Percentiles rank a stretch among this genome's conserved stretches.
phyloP scores from a whole-genome alignment of 2,329 filamentous ascomycete genomes.

The Trichoderma sp. region DNA sequence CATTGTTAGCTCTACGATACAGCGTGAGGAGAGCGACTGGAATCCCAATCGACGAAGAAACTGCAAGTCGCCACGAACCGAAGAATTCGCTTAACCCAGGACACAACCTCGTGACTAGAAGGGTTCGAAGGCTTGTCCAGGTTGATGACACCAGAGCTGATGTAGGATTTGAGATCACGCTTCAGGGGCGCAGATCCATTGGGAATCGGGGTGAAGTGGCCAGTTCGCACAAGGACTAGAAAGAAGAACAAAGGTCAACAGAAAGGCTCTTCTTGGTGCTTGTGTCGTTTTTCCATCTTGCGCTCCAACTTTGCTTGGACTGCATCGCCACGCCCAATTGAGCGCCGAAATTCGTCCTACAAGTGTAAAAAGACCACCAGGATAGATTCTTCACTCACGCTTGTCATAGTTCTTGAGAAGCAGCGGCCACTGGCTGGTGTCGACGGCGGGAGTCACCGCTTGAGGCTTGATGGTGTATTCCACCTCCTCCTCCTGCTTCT shows the following conservation, averaged over 20 bases:
- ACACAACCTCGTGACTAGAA: constrained; percentile 96
- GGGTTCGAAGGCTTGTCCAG: constrained; percentile 85
- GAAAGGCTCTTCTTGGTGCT: background rate
- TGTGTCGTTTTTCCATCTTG: background rate
- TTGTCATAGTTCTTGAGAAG: constrained; percentile 95
- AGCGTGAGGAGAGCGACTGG: background rate
- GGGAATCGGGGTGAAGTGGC: constrained; percentile 95
- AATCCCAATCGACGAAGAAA: background rate
- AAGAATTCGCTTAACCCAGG: constrained; percentile 98
- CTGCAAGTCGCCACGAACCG: constrained; percentile 53
- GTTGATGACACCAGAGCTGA: constrained; percentile 97
- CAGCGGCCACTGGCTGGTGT: constrained; percentile 89
- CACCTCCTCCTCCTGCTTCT: constrained; percentile 46
- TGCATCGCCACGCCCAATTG: background rate
- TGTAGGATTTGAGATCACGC: constrained; percentile 94
- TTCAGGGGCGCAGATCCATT: constrained; percentile 87
- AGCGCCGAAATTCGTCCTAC: background rate
- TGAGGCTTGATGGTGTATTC: constrained; percentile 93
- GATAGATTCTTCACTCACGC: constrained; percentile 53
- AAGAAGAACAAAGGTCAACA: background rate
- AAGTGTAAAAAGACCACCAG: background rate
- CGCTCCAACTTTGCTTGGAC: background rate
- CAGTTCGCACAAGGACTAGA: constrained; percentile 83
- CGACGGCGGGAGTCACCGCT: constrained; percentile 70
- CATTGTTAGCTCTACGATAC: constrained; percentile 3